Base-by-base conservation (phyloP, 805 yeast genomes). In the Candida xyloterini region DNA sequence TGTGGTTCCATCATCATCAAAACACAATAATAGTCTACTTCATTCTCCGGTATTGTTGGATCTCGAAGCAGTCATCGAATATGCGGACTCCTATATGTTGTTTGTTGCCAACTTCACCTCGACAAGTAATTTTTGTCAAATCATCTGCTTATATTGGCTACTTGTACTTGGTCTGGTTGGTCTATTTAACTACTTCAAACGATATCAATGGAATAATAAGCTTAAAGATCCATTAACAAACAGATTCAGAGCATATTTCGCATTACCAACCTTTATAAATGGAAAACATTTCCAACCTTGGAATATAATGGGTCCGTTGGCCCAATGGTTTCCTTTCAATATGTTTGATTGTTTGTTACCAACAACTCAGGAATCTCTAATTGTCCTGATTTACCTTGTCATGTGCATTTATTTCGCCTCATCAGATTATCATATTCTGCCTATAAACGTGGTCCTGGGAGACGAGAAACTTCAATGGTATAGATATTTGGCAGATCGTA, bases 401-500 rank as follows among this genome's bases (percentile, higher is more conserved):
- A 13, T 58, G 13, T 35, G 42, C 10, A 28, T 41, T 7, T n/a
- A 35, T 7, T 41, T 49, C 10, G 14, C 48, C 2, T 18, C 35
- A 2, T 14, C 35, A n/a, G 51, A 46, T 14, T 58, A 53, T 27
- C 27, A 31, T 1, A 14, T 51, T 3, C 35, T 38, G n/a, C 38
- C 23, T 4, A 14, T 40, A 3, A 50, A 30, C 38, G 26, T 43
- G 28, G 24, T 56, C 2, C 38, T 57, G 10, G 57, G 59, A 1
- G 36, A 47, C 4, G 23, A 15, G 15, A 18, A 27, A 10, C 26
- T 46, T 5, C 62, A 59, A 27, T 27, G 63, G 29, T 63, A 65
- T 14, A 60, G 74, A 49, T 51, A 67, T 36, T 61, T 81, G 10
- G 81, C 79, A 25, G 82, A 78, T 56, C 68, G 85, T 58, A 65